Base-by-base conservation (phyloP, 331 rosid genomes). In the Acacia pycnantha region DNA sequence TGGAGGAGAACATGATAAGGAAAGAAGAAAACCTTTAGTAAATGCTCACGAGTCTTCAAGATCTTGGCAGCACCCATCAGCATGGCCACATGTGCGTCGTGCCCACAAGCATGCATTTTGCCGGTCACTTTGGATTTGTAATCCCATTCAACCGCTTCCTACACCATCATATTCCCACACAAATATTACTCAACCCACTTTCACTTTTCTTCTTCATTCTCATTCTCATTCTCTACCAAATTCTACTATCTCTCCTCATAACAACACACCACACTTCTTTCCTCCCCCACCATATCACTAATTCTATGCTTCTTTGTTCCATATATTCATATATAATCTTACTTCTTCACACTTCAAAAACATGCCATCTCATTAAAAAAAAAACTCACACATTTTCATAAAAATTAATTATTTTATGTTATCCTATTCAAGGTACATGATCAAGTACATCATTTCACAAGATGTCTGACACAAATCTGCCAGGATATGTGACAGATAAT, bases 71-170 rank as follows among this genome's bases (percentile, higher is more conserved):
- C 99, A 10, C 99, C 99, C 21, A 93, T 19, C 19, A 95, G 97
- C 99, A 95, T 95, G 5, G 99, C 89, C 84, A 95, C 99, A 76
- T 95, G 99, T 35, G 98, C 99, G 69, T 95, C 99, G 87, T 95
- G 99, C 81, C 99, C 99, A 89, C 99, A 93, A 35, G 99, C 99
- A 61, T 93, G 99, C 99, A 95, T 95, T 88, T 92, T 95, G 85
- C 97, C 98, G 46, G 91, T 88, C 41, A 90, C 96, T 89, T 88
- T 95, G 75, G 98, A 93, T 76, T 89, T 93, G 90, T 90, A 87
- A 82, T 95, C 91, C 97, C 97, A 95, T 48, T 92, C 98, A 56
- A 90, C 66, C 15, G 93, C 8, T 91, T 92, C 84, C 93, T 98
- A 94, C 92, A 61, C 58, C n/a, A 50, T 54, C 8, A 24, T 15